Conservation (phyloP, 225 moss, liverwort and hornwort species). For the Antitrichia curtipendula region DNA sequence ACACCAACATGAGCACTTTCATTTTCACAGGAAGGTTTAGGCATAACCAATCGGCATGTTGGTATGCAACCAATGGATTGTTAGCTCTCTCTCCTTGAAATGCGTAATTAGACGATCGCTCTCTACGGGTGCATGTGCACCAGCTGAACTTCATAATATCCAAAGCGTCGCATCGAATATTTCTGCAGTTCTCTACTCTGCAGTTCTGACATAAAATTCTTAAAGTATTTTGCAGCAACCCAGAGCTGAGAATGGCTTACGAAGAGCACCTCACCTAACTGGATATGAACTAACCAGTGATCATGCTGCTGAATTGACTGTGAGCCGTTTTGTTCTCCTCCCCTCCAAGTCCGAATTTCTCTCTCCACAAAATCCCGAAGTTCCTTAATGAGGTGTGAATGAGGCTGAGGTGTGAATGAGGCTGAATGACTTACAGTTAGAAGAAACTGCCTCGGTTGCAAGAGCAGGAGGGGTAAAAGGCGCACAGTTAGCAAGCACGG, state of each 20-base stretch:
- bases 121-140: background rate
- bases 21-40: background rate
- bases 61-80: background rate
- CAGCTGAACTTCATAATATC: background rate
- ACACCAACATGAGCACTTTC: background rate
- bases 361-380: background rate
- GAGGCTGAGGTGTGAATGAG: background rate
- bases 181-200: background rate
- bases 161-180: background rate
- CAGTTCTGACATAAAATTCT: background rate
- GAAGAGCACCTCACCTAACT: background rate
- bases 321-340: background rate
- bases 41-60: background rate
- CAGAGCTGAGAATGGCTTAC: background rate
- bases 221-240: background rate
- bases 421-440: background rate
- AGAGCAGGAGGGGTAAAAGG: background rate
- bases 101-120: background rate
- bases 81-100: background rate
- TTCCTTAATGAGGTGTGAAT: background rate
- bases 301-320: background rate
- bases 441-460: background rate
- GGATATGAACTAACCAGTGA: background rate
- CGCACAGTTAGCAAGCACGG: background rate
- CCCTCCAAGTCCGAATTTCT: background rate